These are phyloP conservation scores for Candolleomyces eurysporus DNA, from an alignment of 768 basidiomycete species.

Conservation along the genomic window DNA sequence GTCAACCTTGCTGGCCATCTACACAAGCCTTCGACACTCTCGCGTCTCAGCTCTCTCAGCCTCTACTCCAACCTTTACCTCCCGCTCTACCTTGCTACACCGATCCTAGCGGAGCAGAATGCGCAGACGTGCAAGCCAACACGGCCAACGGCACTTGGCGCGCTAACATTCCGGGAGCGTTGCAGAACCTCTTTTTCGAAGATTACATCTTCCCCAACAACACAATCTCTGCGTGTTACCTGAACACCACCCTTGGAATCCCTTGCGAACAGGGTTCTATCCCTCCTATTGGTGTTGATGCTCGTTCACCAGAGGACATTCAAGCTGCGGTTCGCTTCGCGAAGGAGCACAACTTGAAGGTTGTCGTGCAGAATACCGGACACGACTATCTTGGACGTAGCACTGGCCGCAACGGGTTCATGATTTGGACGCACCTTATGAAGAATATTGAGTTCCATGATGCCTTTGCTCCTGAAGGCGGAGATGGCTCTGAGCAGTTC, in stretches of 20 bases:
- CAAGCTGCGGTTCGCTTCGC: conserved; percentile 42
- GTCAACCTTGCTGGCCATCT: conserved; percentile 44
- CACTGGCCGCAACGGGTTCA: conserved; percentile 36
- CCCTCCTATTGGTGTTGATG: conserved; percentile 40
- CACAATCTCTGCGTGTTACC: conserved; percentile 51
- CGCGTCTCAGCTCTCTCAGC: conserved; percentile 38
- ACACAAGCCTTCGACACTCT: conserved; percentile 29
- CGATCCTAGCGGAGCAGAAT: conserved; percentile 29
- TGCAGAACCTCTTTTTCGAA: conserved; percentile 10
- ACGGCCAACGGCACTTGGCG: conserved; percentile 8
- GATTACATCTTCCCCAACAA: conserved; percentile 29
- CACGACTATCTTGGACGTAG: conserved; percentile 47
- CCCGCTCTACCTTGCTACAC: conserved; percentile 41
- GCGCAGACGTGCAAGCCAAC: conserved; percentile 1
- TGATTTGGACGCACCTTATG: conserved; percentile 41
- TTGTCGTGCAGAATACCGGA: conserved; percentile 39
- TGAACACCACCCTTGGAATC: conserved; percentile 40
- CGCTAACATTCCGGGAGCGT: conserved; percentile 6
- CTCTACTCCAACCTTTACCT: conserved; percentile 39
- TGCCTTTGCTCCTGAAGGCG: conserved; percentile 34
- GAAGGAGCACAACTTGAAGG: conserved; percentile 29
- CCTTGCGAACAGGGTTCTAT: conserved; percentile 45
- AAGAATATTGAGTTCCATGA: conserved; percentile 32
- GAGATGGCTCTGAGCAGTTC: conserved; percentile 13
- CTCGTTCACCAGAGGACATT: conserved; percentile 33